These are phyloP conservation scores for Kodamaea jinghongensis DNA, from an alignment of 805 yeast species.

Conservation along the genomic window DNA sequence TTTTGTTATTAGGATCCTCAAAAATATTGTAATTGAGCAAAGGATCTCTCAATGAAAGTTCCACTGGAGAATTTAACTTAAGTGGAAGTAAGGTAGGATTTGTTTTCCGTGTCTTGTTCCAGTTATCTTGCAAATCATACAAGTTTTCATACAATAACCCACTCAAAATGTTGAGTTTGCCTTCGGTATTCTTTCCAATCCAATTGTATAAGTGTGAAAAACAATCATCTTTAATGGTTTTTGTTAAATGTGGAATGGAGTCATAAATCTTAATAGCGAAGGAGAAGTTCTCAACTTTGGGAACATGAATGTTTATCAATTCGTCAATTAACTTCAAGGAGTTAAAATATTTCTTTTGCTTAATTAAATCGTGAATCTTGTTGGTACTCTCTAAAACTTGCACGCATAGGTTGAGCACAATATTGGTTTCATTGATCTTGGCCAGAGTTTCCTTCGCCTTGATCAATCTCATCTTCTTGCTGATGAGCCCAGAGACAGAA, in stretches of 20 bases:
- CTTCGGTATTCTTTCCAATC: conserved; percentile 58
- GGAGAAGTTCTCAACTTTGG: conserved; percentile 68
- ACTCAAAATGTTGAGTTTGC: conserved; percentile 58
- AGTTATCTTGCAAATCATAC: conserved; percentile 52
- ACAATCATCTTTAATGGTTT: conserved; percentile 71
- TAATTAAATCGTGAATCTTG: conserved; percentile 76
- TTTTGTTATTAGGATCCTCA: conserved; percentile 34
- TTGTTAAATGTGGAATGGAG: conserved; percentile 73
- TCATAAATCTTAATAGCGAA: conserved; percentile 71
- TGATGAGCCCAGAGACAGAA: conserved; percentile 65
- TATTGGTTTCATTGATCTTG: conserved; percentile 70
- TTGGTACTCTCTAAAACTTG: conserved; percentile 84
- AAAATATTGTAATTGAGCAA: conserved; percentile 48
- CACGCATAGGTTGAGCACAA: conserved; percentile 67
- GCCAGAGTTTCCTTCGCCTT: conserved; percentile 60
- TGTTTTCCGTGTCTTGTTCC: conserved; percentile 50
- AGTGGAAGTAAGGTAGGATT: conserved; percentile 48
- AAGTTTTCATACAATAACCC: conserved; percentile 53
- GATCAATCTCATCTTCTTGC: conserved; percentile 57
- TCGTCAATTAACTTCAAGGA: conserved; percentile 83
- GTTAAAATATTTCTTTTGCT: conserved; percentile 72
- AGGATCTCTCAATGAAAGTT: conserved; percentile 67
- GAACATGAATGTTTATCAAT: conserved; percentile 63
- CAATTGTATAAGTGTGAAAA: conserved; percentile 64
- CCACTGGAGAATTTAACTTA: conserved; percentile 84